Evolutionary conservation across 2,329 filamentous ascomycete species (phyloP), one percentile per base, ranked within the genome.

Genomic region (Talaromyces sp.): DNA sequence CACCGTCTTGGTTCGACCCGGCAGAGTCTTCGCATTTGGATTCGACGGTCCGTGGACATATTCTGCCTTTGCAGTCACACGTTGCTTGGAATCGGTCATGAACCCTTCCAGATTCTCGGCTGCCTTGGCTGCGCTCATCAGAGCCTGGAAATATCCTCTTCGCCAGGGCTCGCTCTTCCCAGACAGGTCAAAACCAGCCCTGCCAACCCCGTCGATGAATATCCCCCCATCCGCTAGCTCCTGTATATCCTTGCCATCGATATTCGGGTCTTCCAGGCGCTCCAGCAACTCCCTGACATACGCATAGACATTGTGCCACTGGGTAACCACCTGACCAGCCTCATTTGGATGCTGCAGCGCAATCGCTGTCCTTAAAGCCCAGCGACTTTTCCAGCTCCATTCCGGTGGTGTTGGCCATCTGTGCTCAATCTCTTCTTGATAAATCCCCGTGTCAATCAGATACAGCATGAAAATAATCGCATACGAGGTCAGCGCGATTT

Each of bases 31-130:
- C 1, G 92, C 92, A 60, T 86, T 81, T 0, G 90, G 91, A 72
- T 97, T 97, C 4, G 90, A 91, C 0, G 91, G 90, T 0, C 92
- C 92, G 55, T 89, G 82, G 58, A 97, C 85, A 63, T 89, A 86
- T 52, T 90, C 86, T 6, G 84, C 83, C 0, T 90, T 86, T 65
- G 90, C 93, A 31, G 89, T 82, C 27, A 89, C 76, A 49, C 83
- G 81, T 64, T 86, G 82, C 9, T 82, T 87, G 51, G 76, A 85
- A 73, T 96, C 91, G 50, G 83, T 80, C 17, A 96, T 81, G 82
- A 88, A 91, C 54, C 89, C 89, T 64, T 96, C 90, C 26, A 96
- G 78, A 66, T 93, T 86, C 75, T 97, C 93, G 4, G 91, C 87
- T 0, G 88, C 86, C 65, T 85, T 85, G 0, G 89, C 93, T 62